Percentiles rank a stretch among this genome's conserved stretches.
Conservation (phyloP, 2,329 filamentous ascomycete genomes). For the Sporothrix schenckii region DNA sequence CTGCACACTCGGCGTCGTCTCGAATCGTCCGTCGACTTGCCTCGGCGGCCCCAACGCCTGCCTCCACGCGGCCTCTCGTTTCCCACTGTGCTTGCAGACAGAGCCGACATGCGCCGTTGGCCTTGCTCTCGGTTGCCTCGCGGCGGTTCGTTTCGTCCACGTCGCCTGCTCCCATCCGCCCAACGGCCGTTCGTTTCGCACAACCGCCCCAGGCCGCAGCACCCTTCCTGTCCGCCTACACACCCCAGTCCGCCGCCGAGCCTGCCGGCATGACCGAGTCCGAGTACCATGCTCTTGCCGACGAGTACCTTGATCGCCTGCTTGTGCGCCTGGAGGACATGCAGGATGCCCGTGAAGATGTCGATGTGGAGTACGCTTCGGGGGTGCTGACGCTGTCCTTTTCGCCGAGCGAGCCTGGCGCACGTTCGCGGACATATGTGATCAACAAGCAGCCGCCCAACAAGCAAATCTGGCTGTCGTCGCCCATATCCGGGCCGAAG, state of each 20-base stretch:
- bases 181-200: background rate
- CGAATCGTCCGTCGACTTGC: constrained; percentile 24
- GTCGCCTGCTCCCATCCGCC: background rate
- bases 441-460: constrained; percentile 99
- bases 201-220: background rate
- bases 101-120: background rate
- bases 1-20: background rate
- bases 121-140: background rate
- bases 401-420: constrained; percentile 38
- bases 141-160: constrained; percentile 15
- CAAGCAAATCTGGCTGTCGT: constrained; percentile 96
- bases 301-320: constrained; percentile 68
- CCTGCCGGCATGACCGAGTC: constrained; percentile 58
- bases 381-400: constrained; percentile 36
- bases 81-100: constrained; percentile 8
- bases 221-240: constrained; percentile 43
- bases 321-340: constrained; percentile 68
- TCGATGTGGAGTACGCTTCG: constrained; percentile 81
- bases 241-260: constrained; percentile 33
- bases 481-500: constrained; percentile 87
- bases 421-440: constrained; percentile 77
- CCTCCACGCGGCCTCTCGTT: constrained; percentile 6
- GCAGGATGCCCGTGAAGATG: constrained; percentile 71
- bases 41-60: background rate
- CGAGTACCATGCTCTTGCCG: constrained; percentile 77